Evolutionary conservation across 2,329 filamentous ascomycete genomes (phyloP).

Genomic region (Helotiales sp.): DNA sequence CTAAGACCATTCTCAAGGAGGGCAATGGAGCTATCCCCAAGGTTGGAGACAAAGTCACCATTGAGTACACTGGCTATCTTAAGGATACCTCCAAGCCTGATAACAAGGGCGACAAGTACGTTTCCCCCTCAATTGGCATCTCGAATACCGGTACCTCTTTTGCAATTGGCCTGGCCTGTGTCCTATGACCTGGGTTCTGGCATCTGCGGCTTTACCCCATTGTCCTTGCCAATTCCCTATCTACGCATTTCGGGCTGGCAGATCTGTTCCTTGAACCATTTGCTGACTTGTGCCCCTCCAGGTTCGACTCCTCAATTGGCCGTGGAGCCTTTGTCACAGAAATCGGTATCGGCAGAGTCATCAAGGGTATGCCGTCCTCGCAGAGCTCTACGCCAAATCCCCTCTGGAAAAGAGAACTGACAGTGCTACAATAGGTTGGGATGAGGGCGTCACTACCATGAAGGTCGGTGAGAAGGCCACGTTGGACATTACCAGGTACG

Average conservation of each 20-base stretch:
- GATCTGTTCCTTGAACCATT: background rate
- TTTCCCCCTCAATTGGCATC: slow-evolving; percentile 27
- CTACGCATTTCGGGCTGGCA: background rate
- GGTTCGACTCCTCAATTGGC: slow-evolving; percentile 87
- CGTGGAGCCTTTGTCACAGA: slow-evolving; percentile 74
- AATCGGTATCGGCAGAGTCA: slow-evolving; percentile 86
- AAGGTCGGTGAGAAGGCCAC: slow-evolving; percentile 87
- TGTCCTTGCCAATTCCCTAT: background rate
- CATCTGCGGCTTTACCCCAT: background rate
- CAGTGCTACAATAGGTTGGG: slow-evolving; percentile 65
- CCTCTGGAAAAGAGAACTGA: slow-evolving; percentile 27
- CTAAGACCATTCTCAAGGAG: slow-evolving; percentile 64
- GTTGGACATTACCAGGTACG: slow-evolving; percentile 79
- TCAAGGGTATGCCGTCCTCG: slow-evolving; percentile 68
- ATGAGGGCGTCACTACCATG: slow-evolving; percentile 85
- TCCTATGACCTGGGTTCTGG: background rate
- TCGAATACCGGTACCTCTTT: background rate
- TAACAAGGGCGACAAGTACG: slow-evolving; percentile 75
- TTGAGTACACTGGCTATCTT: slow-evolving; percentile 91
- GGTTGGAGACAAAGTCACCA: slow-evolving; percentile 75
- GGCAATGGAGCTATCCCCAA: slow-evolving; percentile 68
- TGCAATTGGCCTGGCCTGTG: too few species aligned
- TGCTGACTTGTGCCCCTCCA: slow-evolving; percentile 45
- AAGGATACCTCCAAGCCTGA: slow-evolving; percentile 66
- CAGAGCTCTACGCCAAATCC: slow-evolving; percentile 12